A percentile compares a stretch with the other conserved stretches of the same genome.
Conservation (phyloP, 2,329 filamentous ascomycete species). For the Ascochyta rabiei region DNA sequence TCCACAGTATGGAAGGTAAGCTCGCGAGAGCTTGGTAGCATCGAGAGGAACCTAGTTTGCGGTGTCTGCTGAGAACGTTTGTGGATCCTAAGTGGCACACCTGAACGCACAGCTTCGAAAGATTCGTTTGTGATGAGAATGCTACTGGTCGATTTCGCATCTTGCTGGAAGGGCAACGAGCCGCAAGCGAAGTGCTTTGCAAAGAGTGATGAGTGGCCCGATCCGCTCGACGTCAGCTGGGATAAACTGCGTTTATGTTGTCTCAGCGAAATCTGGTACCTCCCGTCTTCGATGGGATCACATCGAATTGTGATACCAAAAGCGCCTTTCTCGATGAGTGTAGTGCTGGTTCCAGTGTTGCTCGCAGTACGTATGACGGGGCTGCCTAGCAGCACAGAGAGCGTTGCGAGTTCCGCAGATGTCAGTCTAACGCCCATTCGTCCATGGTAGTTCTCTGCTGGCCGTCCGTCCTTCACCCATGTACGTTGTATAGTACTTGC, state of each 20-base stretch:
- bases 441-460: constrained; percentile 23
- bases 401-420: constrained; percentile 31
- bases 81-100: constrained; percentile 24
- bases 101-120: constrained; percentile 26
- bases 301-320: constrained; percentile 34
- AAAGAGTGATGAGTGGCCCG: constrained; percentile 37
- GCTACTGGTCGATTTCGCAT: constrained; percentile 25
- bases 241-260: constrained; percentile 31
- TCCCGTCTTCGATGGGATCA: constrained; percentile 17
- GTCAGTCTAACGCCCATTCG: constrained; percentile 26
- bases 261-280: constrained; percentile 29
- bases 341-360: not conserved
- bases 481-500: constrained; percentile 13
- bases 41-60: constrained; percentile 26
- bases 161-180: constrained; percentile 35
- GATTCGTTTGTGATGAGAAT: constrained; percentile 35
- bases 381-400: constrained; percentile 39
- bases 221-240: constrained; percentile 31
- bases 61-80: constrained; percentile 12
- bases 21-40: constrained; percentile 31
- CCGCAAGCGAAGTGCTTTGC: constrained; percentile 44
- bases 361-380: constrained; percentile 13
- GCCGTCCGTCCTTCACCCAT: constrained; percentile 37
- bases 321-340: constrained; percentile 26
- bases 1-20: constrained; percentile 27